Evolutionary conservation across 1,284 basidiomycete species (phyloP).

Genomic region (Anthracocystis setariae): DNA sequence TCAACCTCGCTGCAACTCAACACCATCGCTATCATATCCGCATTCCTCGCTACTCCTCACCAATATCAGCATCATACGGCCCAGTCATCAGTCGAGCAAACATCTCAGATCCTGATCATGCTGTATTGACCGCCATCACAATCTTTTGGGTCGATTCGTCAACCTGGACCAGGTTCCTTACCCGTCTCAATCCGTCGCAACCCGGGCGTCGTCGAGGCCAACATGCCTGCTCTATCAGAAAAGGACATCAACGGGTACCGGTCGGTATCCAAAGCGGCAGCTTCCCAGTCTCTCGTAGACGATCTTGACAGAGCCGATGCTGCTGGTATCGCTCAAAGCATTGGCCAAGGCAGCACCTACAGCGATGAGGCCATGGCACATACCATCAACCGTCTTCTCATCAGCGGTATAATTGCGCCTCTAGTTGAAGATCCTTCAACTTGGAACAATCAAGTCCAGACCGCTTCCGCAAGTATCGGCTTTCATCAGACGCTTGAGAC

Average conservation of each 20-base stretch:
- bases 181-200: too few relatives aligned
- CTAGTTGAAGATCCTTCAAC: conserved; percentile 18
- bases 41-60: too few relatives aligned
- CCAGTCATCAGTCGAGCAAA: too few relatives aligned
- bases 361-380: conserved; percentile 41
- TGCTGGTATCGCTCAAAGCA: not conserved
- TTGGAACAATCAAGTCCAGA: conserved; percentile 6
- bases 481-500: conserved; percentile 38
- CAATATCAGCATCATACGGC: too few relatives aligned
- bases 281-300: conserved; percentile 34
- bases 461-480: conserved; percentile 7
- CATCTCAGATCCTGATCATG: too few relatives aligned
- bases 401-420: conserved; percentile 30
- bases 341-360: conserved; percentile 6
- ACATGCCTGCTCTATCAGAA: not conserved
- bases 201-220: conserved; percentile 10
- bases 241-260: not conserved
- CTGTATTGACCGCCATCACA: not conserved
- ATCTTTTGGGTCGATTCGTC: too few relatives aligned
- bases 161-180: too few relatives aligned
- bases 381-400: conserved; percentile 38
- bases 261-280: conserved; percentile 24
- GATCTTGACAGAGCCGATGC: conserved; percentile 3
- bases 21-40: not conserved
- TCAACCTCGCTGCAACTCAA: not conserved